Conservation (phyloP, 176 grass and related monocot genomes). For the Aegilops speltoides region DNA sequence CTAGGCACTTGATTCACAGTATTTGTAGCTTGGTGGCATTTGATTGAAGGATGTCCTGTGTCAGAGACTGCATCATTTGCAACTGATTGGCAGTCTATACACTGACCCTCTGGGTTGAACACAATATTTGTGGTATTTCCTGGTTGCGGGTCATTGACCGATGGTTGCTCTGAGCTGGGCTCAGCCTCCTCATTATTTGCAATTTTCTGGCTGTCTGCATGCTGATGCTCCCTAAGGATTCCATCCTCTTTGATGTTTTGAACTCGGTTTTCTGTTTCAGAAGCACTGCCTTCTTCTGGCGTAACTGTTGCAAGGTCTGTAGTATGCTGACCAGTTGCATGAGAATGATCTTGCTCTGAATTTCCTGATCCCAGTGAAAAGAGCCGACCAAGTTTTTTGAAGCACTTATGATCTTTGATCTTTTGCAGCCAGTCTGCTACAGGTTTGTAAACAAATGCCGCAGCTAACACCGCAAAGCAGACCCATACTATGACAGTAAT, state of each 20-base stretch:
- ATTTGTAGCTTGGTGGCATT: slow-evolving; percentile 1
- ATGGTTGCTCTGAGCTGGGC: neutral
- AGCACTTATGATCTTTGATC: neutral
- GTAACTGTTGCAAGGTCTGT: neutral
- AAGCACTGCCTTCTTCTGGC: neutral
- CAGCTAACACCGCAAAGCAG: slow-evolving; percentile 4
- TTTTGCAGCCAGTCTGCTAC: slow-evolving; percentile 1
- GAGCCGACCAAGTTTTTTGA: neutral
- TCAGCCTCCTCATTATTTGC: neutral
- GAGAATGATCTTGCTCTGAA: neutral
- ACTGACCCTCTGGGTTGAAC: neutral
- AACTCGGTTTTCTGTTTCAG: neutral
- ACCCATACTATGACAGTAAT: slow-evolving; percentile 25
- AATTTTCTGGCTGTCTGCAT: neutral
- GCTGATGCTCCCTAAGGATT: neutral
- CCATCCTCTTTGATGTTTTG: neutral
- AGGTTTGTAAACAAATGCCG: neutral
- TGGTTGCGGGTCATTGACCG: neutral
- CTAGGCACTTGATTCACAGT: neutral
- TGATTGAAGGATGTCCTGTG: neutral
- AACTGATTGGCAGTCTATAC: neutral
- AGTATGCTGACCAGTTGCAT: neutral
- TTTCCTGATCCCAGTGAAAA: neutral
- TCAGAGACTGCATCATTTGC: neutral
- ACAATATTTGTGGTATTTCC: neutral